A percentile compares a stretch with the other conserved stretches of the same genome.
Conservation (phyloP, 2,329 filamentous ascomycete genomes). For the Davidsoniella neocaledoniae region DNA sequence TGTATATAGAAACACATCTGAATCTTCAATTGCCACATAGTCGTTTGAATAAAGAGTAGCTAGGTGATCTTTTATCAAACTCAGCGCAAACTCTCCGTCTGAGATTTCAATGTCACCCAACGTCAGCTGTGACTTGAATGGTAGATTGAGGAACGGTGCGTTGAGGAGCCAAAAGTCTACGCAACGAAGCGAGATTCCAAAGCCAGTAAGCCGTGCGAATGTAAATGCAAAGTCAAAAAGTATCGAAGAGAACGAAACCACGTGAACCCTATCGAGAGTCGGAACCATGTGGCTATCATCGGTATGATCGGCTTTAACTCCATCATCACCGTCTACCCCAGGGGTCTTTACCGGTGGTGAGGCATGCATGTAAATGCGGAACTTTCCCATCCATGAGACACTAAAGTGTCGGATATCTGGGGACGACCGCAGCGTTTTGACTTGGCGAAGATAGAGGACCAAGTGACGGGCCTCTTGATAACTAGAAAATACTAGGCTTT, state of each 20-base stretch:
- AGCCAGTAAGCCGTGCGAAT: neutral
- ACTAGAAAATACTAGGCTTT: neutral
- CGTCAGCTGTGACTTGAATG: neutral
- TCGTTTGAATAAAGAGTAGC: constrained; percentile 1
- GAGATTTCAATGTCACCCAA: neutral
- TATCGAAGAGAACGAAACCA: neutral
- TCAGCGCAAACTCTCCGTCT: neutral
- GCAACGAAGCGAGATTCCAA: neutral
- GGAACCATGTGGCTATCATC: neutral
- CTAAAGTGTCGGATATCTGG: neutral
- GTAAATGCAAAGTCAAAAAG: neutral
- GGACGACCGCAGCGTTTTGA: neutral
- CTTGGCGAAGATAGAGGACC: neutral
- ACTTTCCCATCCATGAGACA: neutral
- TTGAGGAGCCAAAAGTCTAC: constrained; percentile 5
- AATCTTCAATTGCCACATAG: constrained; percentile 3
- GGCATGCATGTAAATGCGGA: no score
- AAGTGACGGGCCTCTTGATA: neutral
- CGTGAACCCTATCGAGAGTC: neutral
- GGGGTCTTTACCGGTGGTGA: no score
- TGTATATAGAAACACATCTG: constrained; percentile 35
- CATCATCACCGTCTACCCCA: neutral
- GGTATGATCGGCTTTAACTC: neutral
- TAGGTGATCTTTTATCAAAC: constrained; percentile 3
- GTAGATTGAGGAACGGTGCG: neutral